Percentiles rank a stretch among this genome's conserved stretches.
These are phyloP conservation scores for Suzukiozyma palmioleophila DNA, from an alignment of 1,139 yeast genomes.

Conservation along the genomic window DNA sequence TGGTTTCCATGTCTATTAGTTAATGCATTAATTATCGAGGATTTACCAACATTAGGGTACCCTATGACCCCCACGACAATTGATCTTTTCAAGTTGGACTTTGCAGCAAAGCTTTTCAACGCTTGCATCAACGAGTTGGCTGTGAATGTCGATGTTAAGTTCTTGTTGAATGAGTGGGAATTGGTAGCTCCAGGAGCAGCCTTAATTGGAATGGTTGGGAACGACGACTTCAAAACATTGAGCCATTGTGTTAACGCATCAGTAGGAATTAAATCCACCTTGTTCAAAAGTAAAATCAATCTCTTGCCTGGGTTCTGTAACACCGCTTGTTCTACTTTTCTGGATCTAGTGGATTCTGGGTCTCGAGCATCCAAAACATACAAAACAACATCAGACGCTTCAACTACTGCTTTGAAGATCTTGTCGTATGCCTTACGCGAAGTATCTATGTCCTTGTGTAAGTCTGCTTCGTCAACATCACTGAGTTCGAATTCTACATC, in stretches of 20 bases:
- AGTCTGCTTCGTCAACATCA: slow-evolving; percentile 41
- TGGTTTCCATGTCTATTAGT: slow-evolving; percentile 73
- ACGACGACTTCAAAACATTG: slow-evolving; percentile 68
- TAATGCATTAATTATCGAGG: slow-evolving; percentile 88
- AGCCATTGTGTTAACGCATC: slow-evolving; percentile 83
- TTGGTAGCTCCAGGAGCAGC: slow-evolving; percentile 55
- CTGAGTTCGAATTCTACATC: slow-evolving; percentile 48
- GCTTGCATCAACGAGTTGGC: slow-evolving; percentile 74
- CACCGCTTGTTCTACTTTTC: slow-evolving; percentile 86
- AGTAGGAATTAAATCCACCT: slow-evolving; percentile 88
- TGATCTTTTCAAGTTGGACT: slow-evolving; percentile 84
- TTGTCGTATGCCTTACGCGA: slow-evolving; percentile 93
- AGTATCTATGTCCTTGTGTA: slow-evolving; percentile 49
- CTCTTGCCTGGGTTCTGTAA: slow-evolving; percentile 75
- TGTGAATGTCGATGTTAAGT: slow-evolving; percentile 67
- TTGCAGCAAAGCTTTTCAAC: slow-evolving; percentile 79
- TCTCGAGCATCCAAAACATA: slow-evolving; percentile 97
- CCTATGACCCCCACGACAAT: slow-evolving; percentile 95
- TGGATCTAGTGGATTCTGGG: slow-evolving; percentile 92
- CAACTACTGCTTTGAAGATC: slow-evolving; percentile 77
- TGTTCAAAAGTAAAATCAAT: slow-evolving; percentile 79
- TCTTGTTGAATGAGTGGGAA: slow-evolving; percentile 69
- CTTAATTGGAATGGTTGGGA: slow-evolving; percentile 88
- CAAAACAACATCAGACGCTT: slow-evolving; percentile 81
- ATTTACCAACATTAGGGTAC: slow-evolving; percentile 90